Evolutionary conservation across 108 stramenopile genomes (phyloP), one percentile per base, ranked within the genome.

Genomic region (Cyclotella kingstonii): DNA sequence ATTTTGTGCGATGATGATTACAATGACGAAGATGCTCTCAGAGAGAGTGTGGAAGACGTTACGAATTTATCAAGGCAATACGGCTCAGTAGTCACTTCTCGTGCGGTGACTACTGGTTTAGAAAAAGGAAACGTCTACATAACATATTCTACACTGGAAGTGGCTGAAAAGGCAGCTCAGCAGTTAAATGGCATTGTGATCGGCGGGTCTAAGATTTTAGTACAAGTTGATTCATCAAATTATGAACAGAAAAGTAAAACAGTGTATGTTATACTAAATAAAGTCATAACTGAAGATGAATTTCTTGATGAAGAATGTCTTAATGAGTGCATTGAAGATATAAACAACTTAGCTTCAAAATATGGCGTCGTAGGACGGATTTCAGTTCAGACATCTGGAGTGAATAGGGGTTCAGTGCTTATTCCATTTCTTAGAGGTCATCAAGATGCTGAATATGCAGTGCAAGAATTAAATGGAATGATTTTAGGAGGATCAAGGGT

Each of bases 21-120:
- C 38, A 81, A 81, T 23, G 90, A 91, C 48, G 77, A 82, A 10
- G 90, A 91, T 23, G 87, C 83, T 36, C 71, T 91, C 18, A 79
- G 79, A 47, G 90, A 91, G 59, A 85, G 84, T 48, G 30, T 81
- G 10, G 56, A 60, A 42, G 90, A 91, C 35, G 73, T 91, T 22
- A 59, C 59, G 22, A 62, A 70, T 26, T 42, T 87, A 25, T 80
- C 85, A 19, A 7, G 10, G 35, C 51, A 64, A 23, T 70, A 73
- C 55, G 81, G 81, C 2, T 45, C 19, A 22, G 60, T 81, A 35
- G 23, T 44, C 18, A 41, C 27, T 44, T 63, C 63, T 22, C 53
- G 63, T 5, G 56, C 55, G 42, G 28, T 31, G 17, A 54, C 66
- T 17, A 33, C 23, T 14, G 68, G 60, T 3, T 14, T 59, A 28